A percentile compares a stretch with the other conserved stretches of the same genome.
phyloP scores from a whole-genome alignment of 306 rosid genomes.

The Medicago truncatula region MtrunA17r5.0-ANR NC_053049.1:26895501-26896000 shows the following conservation, averaged over 20 bases:
- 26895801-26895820: background rate
- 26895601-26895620: slow-evolving; percentile 14
- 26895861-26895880: no score
- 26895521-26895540: background rate
- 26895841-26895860: background rate
- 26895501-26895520: background rate
- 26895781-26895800: slow-evolving; percentile 33
- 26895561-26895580: background rate
- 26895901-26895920: background rate
- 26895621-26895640: slow-evolving; percentile 7
- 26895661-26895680: slow-evolving; percentile 31
- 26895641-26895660: slow-evolving; percentile 11
- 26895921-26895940: background rate
- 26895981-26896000: background rate
- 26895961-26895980: background rate
- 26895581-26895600: background rate
- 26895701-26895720: slow-evolving; percentile 99
- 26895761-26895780: slow-evolving; percentile 22
- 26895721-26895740: slow-evolving; percentile 51
- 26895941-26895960: background rate
- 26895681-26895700: slow-evolving; percentile 82
- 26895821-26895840: background rate
- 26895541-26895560: background rate
- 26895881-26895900: background rate
- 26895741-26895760: slow-evolving; percentile 32